These are phyloP conservation scores for Botryosphaeria agaves DNA, from an alignment of 2,329 filamentous ascomycete genomes.

Conservation along the genomic window DNA sequence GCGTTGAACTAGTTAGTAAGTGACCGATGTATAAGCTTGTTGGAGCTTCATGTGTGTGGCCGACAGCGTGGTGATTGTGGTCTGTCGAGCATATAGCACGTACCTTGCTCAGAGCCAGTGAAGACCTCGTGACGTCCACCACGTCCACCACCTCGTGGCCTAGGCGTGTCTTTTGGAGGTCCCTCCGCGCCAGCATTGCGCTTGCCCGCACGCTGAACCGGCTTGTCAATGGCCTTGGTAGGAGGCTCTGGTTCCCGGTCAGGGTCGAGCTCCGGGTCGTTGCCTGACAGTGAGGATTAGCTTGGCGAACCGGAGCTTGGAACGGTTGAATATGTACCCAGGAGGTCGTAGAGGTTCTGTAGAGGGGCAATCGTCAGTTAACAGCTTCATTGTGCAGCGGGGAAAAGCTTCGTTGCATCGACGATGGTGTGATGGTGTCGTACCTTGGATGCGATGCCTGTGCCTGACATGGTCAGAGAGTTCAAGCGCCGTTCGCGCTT, in stretches of 20 bases:
- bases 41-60: conserved; percentile 1
- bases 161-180: conserved; percentile 28
- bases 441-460: conserved; percentile 25
- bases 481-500: conserved; percentile 28
- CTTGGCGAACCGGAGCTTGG: too few relatives aligned
- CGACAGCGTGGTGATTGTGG: background rate
- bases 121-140: conserved; percentile 38
- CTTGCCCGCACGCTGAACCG: conserved; percentile 59
- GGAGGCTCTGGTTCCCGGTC: conserved; percentile 63
- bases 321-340: conserved; percentile 47
- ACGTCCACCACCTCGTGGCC: conserved; percentile 23
- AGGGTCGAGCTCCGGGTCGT: conserved; percentile 52
- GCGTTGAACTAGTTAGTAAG: conserved; percentile 4
- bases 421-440: conserved; percentile 8
- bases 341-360: conserved; percentile 94
- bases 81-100: conserved; percentile 23
- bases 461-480: conserved; percentile 17
- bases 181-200: conserved; percentile 68
- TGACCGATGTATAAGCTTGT: background rate
- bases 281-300: conserved; percentile 38
- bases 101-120: conserved; percentile 76
- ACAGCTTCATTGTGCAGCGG: too few relatives aligned
- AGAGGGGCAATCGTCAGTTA: conserved; percentile 18
- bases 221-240: conserved; percentile 80
- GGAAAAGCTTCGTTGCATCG: too few relatives aligned